These are phyloP conservation scores for Dactylellina drechsleri DNA, from an alignment of 2,329 filamentous ascomycete species.

Conservation along the genomic window DNA sequence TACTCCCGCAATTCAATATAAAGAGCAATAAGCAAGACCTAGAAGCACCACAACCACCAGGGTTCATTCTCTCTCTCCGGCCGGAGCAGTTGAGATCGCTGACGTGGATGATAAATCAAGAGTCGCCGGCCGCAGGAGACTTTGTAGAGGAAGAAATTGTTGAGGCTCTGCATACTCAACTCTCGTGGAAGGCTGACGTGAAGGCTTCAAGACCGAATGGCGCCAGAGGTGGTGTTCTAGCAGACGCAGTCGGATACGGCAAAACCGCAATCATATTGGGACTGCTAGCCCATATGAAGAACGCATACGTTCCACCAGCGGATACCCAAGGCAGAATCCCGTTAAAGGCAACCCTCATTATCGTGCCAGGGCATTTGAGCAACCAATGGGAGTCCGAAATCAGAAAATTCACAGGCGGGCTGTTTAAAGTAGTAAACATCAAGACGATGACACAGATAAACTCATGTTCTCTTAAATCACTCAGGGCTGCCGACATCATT, in stretches of 20 bases:
- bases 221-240: conserved; percentile 71
- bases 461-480: conserved; percentile 63
- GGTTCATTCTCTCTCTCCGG: conserved; percentile 63
- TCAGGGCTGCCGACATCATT: conserved; percentile 67
- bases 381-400: conserved; percentile 71
- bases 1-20: conserved; percentile 63
- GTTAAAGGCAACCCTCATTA: conserved; percentile 69
- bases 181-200: conserved; percentile 71
- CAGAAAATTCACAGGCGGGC: conserved; percentile 64
- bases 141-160: conserved; percentile 69
- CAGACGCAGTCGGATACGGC: conserved; percentile 73
- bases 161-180: conserved; percentile 66
- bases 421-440: conserved; percentile 65
- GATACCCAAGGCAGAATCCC: conserved; percentile 58
- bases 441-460: conserved; percentile 62
- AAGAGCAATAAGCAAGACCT: conserved; percentile 63
- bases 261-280: conserved; percentile 72
- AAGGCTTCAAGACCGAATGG: conserved; percentile 62
- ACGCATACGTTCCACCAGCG: conserved; percentile 54
- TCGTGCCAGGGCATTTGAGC: conserved; percentile 69
- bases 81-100: conserved; percentile 68
- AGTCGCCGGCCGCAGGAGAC: conserved; percentile 61
- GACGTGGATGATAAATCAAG: conserved; percentile 70
- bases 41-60: conserved; percentile 60
- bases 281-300: conserved; percentile 66